These are phyloP conservation scores for Westerdykella ornata DNA, from an alignment of 2,329 filamentous ascomycete species.

Conservation along the genomic window DNA sequence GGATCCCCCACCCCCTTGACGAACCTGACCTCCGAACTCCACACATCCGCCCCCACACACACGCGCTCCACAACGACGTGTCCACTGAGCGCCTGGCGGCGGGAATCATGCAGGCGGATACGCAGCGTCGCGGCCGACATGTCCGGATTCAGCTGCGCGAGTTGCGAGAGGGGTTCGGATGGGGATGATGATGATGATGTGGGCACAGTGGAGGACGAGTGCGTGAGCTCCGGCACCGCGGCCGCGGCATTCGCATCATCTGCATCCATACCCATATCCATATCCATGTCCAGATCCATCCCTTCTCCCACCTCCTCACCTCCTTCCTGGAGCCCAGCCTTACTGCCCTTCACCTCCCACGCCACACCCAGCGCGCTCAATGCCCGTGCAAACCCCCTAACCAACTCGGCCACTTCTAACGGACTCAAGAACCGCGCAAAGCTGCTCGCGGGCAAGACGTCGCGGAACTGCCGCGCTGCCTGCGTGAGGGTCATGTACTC, in stretches of 20 bases:
- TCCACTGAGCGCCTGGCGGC: conserved; percentile 66
- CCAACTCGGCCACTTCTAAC: conserved; percentile 65
- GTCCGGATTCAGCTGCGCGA: too few species aligned
- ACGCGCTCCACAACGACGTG: conserved; percentile 69
- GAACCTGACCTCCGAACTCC: conserved; percentile 69
- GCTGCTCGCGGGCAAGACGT: conserved; percentile 81
- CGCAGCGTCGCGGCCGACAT: too few species aligned
- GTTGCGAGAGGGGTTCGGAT: too few species aligned
- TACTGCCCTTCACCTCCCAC: conserved; percentile 20
- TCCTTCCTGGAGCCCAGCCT: conserved; percentile 28
- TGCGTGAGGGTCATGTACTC: conserved; percentile 70
- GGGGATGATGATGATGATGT: too few species aligned
- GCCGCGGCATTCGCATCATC: too few species aligned
- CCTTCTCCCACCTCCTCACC: conserved; percentile 48
- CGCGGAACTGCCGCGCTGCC: conserved; percentile 76
- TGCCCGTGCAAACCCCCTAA: conserved; percentile 72
- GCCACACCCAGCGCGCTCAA: conserved; percentile 82
- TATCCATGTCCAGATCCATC: conserved; percentile 65
- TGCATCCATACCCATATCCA: too few species aligned
- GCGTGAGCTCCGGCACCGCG: too few species aligned
- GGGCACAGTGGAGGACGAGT: too few species aligned
- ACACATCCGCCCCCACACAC: conserved; percentile 56
- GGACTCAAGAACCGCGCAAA: conserved; percentile 90
- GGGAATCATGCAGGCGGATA: conserved; percentile 47
- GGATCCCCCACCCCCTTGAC: conserved; percentile 94